Base-by-base conservation (phyloP, 352 stramenopile species). In the Phytophthora fragariae region DNA sequence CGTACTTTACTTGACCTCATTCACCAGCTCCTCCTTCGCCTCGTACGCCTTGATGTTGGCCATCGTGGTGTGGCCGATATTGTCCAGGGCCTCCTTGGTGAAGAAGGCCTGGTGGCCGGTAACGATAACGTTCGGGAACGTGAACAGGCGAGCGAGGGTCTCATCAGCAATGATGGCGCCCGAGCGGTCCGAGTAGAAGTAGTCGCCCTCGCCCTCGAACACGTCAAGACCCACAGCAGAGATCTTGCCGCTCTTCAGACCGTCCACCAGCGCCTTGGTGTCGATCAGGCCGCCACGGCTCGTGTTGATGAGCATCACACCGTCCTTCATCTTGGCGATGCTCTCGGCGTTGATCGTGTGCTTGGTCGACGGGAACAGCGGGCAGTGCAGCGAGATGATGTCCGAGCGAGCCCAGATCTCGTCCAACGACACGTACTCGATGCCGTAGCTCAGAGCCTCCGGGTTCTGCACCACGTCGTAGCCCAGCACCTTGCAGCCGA, bases 241-340 rank as follows among this genome's bases (percentile, higher is more conserved):
- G 50, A 98, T 91, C 57, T 96, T 91, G 53, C 88, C 79, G 12
- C 77, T 80, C 71, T 97, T 89, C 39, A 98, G 81, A 14, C 86
- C 91, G 49, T 86, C 69, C 27, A 98, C 82, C 0, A 98, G 73
- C 6, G 90, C 87, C 11, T 81, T 83, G 15, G 91, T 97, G 68
- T 97, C 87, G 41, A 98, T 88, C 7, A 98, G 72, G 15, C 88
- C 91, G 57, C 94, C 93, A 62, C 92, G 91, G 29, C 86, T 93
- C 12, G 91, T 97, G 73, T 98, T 98, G 71, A 98, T 97, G 11
- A 98, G 71, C 69, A 96, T 89, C 3, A 97, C 90, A 15, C 85
- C 80, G 15, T 93, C 68, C 77, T 98, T 98, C 77, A 98, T 94
- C 77, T 94, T 88, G 11, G 76, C 70, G 53, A 98, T 87, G 56